phyloP scores from a whole-genome alignment of 1,139 yeast genomes.

The Suhomyces guaymorum region DNA sequence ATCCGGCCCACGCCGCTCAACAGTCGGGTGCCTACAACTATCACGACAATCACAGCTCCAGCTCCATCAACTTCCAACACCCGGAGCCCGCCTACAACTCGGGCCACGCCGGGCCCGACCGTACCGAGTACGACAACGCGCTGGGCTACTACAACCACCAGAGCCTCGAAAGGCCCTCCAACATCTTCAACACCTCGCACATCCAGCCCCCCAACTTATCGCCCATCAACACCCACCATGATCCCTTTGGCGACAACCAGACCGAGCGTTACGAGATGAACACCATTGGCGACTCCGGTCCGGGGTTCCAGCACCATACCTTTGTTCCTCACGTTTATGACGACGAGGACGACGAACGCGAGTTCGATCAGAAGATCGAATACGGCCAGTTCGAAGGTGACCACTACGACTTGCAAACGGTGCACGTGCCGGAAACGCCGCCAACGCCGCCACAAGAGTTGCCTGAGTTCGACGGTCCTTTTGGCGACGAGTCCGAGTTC shows the following conservation, averaged over 20 bases:
- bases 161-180: slow-evolving; percentile 19
- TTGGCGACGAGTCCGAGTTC: slow-evolving; percentile 30
- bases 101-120: slow-evolving; percentile 11
- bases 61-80: slow-evolving; percentile 35
- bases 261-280: slow-evolving; percentile 19
- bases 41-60: slow-evolving; percentile 19
- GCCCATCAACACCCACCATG: slow-evolving; percentile 18
- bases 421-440: slow-evolving; percentile 26
- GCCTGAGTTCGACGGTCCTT: slow-evolving; percentile 25
- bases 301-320: slow-evolving; percentile 34
- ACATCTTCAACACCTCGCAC: slow-evolving; percentile 29
- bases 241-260: slow-evolving; percentile 13
- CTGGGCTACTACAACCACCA: slow-evolving; percentile 19
- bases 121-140: slow-evolving; percentile 24
- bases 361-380: slow-evolving; percentile 43
- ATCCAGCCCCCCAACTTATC: slow-evolving; percentile 21
- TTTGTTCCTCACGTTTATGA: slow-evolving; percentile 51
- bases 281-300: slow-evolving; percentile 11
- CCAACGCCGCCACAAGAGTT: slow-evolving; percentile 15
- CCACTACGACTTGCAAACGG: slow-evolving; percentile 43
- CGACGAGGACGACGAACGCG: slow-evolving; percentile 44
- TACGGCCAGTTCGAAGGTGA: slow-evolving; percentile 47
- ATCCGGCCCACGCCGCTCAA: slow-evolving; percentile 17
- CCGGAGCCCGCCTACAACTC: slow-evolving; percentile 32
- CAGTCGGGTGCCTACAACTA: slow-evolving; percentile 23